Percentiles rank a stretch among this genome's conserved stretches.
These are phyloP conservation scores for Linum lewisii DNA, from an alignment of 345 rosid genomes.

Conservation along the genomic window DNA sequence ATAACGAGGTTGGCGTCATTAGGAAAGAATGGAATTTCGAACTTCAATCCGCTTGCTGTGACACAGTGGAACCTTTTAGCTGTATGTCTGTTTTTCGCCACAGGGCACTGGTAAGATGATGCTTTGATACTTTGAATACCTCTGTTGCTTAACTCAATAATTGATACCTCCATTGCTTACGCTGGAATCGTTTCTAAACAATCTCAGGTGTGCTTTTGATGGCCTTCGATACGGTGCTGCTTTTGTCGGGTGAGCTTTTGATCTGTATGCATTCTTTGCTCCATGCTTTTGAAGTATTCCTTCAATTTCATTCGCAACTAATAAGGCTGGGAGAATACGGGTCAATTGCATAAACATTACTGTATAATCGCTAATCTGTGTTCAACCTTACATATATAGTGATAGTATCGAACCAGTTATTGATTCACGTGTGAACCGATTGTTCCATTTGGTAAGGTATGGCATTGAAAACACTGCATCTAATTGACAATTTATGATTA, in stretches of 20 bases:
- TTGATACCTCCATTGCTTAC: neutral
- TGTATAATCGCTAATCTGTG: too few species aligned
- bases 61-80: conserved; percentile 79
- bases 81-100: conserved; percentile 67
- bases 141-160: neutral
- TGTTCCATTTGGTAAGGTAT: too few species aligned
- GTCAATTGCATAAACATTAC: too few species aligned
- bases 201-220: conserved; percentile 86
- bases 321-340: too few species aligned
- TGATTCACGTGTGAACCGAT: too few species aligned
- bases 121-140: neutral
- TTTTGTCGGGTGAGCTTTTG: conserved; percentile 68
- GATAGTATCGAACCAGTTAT: too few species aligned
- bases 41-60: conserved; percentile 49
- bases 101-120: conserved; percentile 77
- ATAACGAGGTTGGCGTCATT: conserved; percentile 49
- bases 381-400: too few species aligned
- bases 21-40: conserved; percentile 25
- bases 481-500: too few species aligned
- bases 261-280: neutral
- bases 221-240: conserved; percentile 96
- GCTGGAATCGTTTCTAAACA: neutral
- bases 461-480: too few species aligned
- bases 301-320: too few species aligned
- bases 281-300: neutral